These are phyloP conservation scores for Xylariaceae sp. DNA, from an alignment of 2,329 filamentous ascomycete genomes.

Conservation along the genomic window DNA sequence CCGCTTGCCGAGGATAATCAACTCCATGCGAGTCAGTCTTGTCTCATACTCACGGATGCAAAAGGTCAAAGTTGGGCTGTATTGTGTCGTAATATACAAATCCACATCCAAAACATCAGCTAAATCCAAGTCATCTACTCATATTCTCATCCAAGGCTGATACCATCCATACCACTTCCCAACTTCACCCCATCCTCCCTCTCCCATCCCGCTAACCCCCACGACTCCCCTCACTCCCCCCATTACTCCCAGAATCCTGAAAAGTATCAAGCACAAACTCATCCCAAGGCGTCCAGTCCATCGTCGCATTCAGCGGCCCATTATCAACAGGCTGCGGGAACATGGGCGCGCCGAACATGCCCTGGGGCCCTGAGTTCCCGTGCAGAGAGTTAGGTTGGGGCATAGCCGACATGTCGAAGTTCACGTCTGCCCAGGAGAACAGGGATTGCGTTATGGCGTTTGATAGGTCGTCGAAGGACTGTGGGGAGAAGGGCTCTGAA, in stretches of 20 bases:
- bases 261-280: conserved; percentile 44
- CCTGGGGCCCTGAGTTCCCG: background rate
- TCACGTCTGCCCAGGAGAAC: conserved; percentile 26
- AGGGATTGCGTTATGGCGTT: conserved; percentile 8
- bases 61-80: no score
- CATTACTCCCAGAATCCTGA: conserved; percentile 27
- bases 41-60: no score
- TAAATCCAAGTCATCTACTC: no score
- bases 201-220: no score
- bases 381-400: conserved; percentile 3
- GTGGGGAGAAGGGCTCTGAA: background rate
- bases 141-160: no score
- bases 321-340: background rate
- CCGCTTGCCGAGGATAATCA: no score
- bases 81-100: no score
- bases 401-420: conserved; percentile 23
- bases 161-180: no score
- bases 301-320: conserved; percentile 7
- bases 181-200: no score
- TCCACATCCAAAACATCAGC: no score
- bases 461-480: background rate
- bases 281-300: conserved; percentile 42
- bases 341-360: background rate
- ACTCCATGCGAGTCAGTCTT: no score
- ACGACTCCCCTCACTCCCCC: conserved; percentile 22